Percentiles rank a stretch among this genome's conserved stretches.
Conservation (phyloP, 139 green algal genomes). For the Chlorella sp. region DNA sequence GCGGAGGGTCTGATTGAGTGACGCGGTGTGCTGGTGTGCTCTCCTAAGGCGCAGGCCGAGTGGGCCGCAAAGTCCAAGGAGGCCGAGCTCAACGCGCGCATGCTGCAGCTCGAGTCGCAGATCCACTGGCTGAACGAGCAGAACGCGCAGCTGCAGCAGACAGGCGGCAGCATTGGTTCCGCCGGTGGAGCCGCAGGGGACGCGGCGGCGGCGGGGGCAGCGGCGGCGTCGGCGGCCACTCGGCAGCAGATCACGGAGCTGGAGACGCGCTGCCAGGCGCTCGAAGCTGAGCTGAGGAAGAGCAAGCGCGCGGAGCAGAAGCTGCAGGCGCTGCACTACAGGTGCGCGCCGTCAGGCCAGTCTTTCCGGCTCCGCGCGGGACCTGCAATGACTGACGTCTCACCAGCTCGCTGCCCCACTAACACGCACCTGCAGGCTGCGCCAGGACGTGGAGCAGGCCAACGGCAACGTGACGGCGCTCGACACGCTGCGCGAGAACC, state of each 20-base stretch:
- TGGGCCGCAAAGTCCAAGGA: conserved; percentile 61
- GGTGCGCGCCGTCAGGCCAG: conserved; percentile 8
- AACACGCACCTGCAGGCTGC: conserved; percentile 27
- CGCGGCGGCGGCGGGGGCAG: background rate
- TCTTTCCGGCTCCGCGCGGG: background rate
- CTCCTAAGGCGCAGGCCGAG: conserved; percentile 41
- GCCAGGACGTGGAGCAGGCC: conserved; percentile 48
- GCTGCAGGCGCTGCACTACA: conserved; percentile 67
- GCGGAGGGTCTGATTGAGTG: too few relatives aligned
- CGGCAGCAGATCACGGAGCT: too few relatives aligned
- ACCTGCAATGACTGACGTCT: background rate
- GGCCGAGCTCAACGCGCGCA: conserved; percentile 57
- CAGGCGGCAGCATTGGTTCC: background rate
- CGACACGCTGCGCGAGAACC: conserved; percentile 55
- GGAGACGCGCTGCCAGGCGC: background rate
- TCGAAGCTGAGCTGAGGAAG: conserved; percentile 61
- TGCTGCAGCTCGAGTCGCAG: conserved; percentile 43
- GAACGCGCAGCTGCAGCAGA: conserved; percentile 32
- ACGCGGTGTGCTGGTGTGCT: too few relatives aligned
- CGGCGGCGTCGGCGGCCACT: conserved; percentile 2
- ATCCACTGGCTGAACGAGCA: conserved; percentile 55
- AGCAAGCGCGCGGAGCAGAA: conserved; percentile 71
- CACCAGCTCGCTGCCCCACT: background rate
- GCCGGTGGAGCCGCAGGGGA: background rate
- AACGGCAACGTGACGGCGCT: conserved; percentile 27